Evolutionary conservation across 1,139 yeast species (phyloP).

Genomic region (Suhomyces yuchorum): DNA sequence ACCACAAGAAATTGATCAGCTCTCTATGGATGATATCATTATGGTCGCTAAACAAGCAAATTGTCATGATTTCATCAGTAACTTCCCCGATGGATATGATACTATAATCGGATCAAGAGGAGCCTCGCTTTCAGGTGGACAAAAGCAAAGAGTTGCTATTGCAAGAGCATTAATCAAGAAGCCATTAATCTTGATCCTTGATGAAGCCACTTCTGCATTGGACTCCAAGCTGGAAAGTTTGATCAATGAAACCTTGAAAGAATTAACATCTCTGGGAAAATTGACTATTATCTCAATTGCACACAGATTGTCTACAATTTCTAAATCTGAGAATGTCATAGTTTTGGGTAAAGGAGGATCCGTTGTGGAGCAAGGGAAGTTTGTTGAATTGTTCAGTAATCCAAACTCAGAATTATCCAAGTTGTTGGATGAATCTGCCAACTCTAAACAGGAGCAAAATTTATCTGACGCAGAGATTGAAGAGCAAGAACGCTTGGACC

Average conservation of each 20-base stretch:
- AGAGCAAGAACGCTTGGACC: conserved; percentile 28
- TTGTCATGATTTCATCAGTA: conserved; percentile 54
- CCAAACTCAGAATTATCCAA: conserved; percentile 48
- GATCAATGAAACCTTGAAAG: conserved; percentile 60
- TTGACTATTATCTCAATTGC: conserved; percentile 91
- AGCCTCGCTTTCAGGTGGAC: conserved; percentile 77
- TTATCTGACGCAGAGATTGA: conserved; percentile 26
- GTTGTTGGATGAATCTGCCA: conserved; percentile 43
- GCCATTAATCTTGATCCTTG: conserved; percentile 64
- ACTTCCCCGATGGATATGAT: conserved; percentile 56
- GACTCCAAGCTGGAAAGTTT: conserved; percentile 73
- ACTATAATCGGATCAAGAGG: conserved; percentile 59
- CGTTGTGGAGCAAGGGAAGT: conserved; percentile 46
- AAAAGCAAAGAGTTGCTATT: conserved; percentile 84
- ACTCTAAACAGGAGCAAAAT: conserved; percentile 24
- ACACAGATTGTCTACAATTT: conserved; percentile 81
- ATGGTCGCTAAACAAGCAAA: conserved; percentile 53
- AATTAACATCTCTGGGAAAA: conserved; percentile 56
- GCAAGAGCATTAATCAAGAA: conserved; percentile 76
- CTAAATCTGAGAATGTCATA: conserved; percentile 55
- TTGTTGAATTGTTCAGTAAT: conserved; percentile 45
- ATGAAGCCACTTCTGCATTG: conserved; percentile 80
- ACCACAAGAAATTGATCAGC: conserved; percentile 46
- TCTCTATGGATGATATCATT: conserved; percentile 44
- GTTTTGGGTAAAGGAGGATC: conserved; percentile 52